These are phyloP conservation scores for Penicillium salamii DNA, from an alignment of 495 filamentous ascomycete genomes.

Conservation along the genomic window DNA sequence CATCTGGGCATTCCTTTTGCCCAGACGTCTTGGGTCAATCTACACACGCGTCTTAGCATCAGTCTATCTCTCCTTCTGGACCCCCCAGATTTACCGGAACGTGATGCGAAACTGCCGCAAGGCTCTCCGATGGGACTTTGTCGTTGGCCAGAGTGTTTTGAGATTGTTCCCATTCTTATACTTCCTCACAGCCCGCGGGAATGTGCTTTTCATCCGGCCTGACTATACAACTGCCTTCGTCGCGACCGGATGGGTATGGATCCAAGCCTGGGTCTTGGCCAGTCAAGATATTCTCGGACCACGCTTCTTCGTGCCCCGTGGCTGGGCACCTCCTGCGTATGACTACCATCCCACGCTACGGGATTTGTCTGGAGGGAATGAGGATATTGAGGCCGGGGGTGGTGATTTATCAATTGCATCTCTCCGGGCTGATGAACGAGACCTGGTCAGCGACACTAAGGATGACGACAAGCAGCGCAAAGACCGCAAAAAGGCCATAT, in stretches of 20 bases:
- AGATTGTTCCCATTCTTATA: slow-evolving; percentile 77
- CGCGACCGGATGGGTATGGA: slow-evolving; percentile 82
- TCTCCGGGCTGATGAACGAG: slow-evolving; percentile 41
- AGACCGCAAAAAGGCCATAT: slow-evolving; percentile 56
- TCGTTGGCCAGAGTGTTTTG: slow-evolving; percentile 76
- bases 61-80: slow-evolving; percentile 84
- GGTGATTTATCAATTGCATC: slow-evolving; percentile 67
- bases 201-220: slow-evolving; percentile 74
- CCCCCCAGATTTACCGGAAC: slow-evolving; percentile 88
- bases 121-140: slow-evolving; percentile 82
- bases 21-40: slow-evolving; percentile 59
- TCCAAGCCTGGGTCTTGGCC: slow-evolving; percentile 75
- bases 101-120: slow-evolving; percentile 86
- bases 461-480: slow-evolving; percentile 38
- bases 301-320: slow-evolving; percentile 65
- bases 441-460: slow-evolving; percentile 35
- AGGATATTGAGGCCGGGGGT: slow-evolving; percentile 71
- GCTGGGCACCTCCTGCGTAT: slow-evolving; percentile 79
- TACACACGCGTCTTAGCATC: slow-evolving; percentile 69
- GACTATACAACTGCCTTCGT: slow-evolving; percentile 60
- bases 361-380: slow-evolving; percentile 50
- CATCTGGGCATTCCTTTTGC: slow-evolving; percentile 73
- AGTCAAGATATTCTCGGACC: slow-evolving; percentile 86
- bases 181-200: slow-evolving; percentile 69
- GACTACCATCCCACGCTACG: slow-evolving; percentile 91